Base-by-base conservation (phyloP, 495 filamentous ascomycete genomes). In the Tuber umbilicatum region DNA sequence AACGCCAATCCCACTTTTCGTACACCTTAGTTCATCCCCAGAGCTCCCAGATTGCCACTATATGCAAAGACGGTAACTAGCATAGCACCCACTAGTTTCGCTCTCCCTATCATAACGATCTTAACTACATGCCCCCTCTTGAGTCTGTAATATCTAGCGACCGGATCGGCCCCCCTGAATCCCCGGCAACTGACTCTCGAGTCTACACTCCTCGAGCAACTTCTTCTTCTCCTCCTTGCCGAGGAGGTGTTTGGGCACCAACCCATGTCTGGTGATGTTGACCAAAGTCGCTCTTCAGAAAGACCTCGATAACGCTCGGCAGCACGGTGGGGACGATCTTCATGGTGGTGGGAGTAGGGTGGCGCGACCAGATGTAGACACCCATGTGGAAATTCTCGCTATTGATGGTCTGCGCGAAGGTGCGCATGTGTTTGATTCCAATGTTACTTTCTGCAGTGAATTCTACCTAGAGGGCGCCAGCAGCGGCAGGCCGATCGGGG, bases 251-350 rank as follows among this genome's bases (percentile, higher is more conserved):
- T 92, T 94, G 41, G 95, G 95, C 27, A 99, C 95, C 23, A 99
- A 89, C 85, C 97, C 94, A 85, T 99, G 95, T 82, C 93, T 93
- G 38, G 94, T 98, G 84, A 99, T 99, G 84, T 99, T 99, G 82
- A 98, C 94, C 68, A 99, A 87, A 85, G 85, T 99, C 94, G 85
- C 93, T 90, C 85, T 99, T 95, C 75, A 94, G 87, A 87, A 98
- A 99, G 79, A 91, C 91, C 86, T 99, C 95, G 81, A 97, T 92
- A 80, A 92, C 89, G 84, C 91, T 88, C 80, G 88, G 85, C 78
- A 89, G 87, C 55, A 89, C 88, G 21, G 87, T 87, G 35, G 91
- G 90, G 77, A 97, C 89, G 79, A 93, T 89, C 84, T 92, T 94
- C 81, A 96, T 88, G 55, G 93, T 94, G 39, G 94, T 90, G 6